Evolutionary conservation across 805 yeast species (phyloP).

Genomic region (Wickerhamomyces tratensis): DNA sequence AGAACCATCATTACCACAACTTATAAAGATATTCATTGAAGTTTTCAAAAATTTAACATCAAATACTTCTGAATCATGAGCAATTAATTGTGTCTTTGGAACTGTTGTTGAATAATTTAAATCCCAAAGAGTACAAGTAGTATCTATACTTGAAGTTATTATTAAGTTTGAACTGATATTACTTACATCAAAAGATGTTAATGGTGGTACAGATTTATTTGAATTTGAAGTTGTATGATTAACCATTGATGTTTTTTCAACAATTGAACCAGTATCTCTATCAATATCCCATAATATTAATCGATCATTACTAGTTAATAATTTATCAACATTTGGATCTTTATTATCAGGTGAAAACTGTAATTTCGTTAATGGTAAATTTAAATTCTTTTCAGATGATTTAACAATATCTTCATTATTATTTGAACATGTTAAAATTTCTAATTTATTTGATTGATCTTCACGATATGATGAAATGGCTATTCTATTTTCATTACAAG

Average conservation of each 20-base stretch:
- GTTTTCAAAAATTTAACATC: conserved; percentile 81
- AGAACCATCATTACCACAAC: conserved; percentile 94
- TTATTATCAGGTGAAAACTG: conserved; percentile 54
- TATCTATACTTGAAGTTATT: conserved; percentile 84
- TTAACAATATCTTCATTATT: conserved; percentile 23
- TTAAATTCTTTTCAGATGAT: conserved; percentile 42
- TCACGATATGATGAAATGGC: conserved; percentile 78
- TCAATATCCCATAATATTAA: conserved; percentile 53
- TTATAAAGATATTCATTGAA: conserved; percentile 71
- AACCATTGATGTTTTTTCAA: conserved; percentile 25
- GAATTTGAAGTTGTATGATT: conserved; percentile 29
- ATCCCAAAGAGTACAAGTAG: conserved; percentile 98
- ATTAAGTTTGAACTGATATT: conserved; percentile 54
- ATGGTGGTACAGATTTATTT: conserved; percentile 54
- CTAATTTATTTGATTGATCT: conserved; percentile 59
- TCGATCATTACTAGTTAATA: conserved; percentile 68
- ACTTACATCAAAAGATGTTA: conserved; percentile 94
- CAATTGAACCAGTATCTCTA: conserved; percentile 6
- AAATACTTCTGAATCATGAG: conserved; percentile 91
- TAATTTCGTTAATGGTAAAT: conserved; percentile 62
- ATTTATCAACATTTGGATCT: conserved; percentile 21
- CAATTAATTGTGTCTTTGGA: conserved; percentile 89
- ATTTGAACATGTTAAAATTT: conserved; percentile 29
- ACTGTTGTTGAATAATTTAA: conserved; percentile 39
- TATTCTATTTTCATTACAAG: conserved; percentile 28